phyloP scores from a whole-genome alignment of 805 yeast species.

The Metschnikowia corniflorae region DNA sequence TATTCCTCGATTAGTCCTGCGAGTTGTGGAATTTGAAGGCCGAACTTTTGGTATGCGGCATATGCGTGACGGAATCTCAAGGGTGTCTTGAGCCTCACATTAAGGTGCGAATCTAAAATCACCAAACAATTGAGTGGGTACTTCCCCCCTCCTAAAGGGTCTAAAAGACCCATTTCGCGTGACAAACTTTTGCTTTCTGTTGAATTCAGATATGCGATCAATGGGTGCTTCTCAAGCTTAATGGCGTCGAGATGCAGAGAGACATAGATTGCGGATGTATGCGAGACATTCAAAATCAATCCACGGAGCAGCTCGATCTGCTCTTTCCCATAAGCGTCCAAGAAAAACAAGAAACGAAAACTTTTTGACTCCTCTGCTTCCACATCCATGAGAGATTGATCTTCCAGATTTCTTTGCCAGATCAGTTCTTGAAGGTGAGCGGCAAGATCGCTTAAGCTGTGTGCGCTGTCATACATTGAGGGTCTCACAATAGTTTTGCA shows the following conservation, averaged over 20 bases:
- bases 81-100: conserved; percentile 19
- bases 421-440: not conserved
- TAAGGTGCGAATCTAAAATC: conserved; percentile 17
- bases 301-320: conserved; percentile 17
- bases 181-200: conserved; percentile 23
- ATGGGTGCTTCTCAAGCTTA: not conserved
- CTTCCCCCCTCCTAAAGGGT: conserved; percentile 37
- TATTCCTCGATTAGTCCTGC: conserved; percentile 14
- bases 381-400: conserved; percentile 3
- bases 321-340: conserved; percentile 34
- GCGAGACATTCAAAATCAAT: conserved; percentile 9
- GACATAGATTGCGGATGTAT: conserved; percentile 13
- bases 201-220: conserved; percentile 7
- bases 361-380: not conserved
- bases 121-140: conserved; percentile 32
- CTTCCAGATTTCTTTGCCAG: not conserved
- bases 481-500: too few species aligned
- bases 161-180: conserved; percentile 23
- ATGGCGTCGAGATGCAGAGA: conserved; percentile 15
- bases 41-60: conserved; percentile 22
- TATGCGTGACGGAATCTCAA: conserved; percentile 15
- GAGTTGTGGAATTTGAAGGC: conserved; percentile 15
- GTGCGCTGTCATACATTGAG: too few species aligned
- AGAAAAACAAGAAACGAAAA: conserved; percentile 22
- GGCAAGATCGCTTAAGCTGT: too few species aligned